These are phyloP conservation scores for Loxodes magnus DNA, from an alignment of 73 alveolate species.

Conservation along the genomic window DNA sequence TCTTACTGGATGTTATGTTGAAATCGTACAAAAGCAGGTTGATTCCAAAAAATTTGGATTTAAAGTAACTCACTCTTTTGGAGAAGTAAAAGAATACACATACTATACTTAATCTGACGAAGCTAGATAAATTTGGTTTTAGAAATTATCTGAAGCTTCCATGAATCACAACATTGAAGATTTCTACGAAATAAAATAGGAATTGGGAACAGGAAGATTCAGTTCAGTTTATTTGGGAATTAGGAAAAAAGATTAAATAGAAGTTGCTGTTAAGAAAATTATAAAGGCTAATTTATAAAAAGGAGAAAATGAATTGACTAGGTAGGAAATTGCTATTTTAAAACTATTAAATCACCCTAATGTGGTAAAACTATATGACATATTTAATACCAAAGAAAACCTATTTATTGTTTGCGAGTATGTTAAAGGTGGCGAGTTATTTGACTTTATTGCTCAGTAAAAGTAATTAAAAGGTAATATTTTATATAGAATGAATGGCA, in stretches of 20 bases:
- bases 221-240: constrained; percentile 1
- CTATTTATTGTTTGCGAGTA: constrained; percentile 27
- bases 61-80: not conserved
- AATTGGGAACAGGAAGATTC: constrained; percentile 8
- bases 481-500: constrained; percentile 17
- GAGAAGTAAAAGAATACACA: no score
- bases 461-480: no score
- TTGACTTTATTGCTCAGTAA: constrained; percentile 18
- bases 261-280: not conserved
- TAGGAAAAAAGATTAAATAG: not conserved
- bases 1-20: constrained; percentile 3
- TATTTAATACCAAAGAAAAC: constrained; percentile 15
- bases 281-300: not conserved
- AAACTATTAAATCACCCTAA: constrained; percentile 34
- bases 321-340: constrained; percentile 28
- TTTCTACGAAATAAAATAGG: not conserved
- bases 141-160: not conserved
- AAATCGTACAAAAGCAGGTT: constrained; percentile 1
- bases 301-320: not conserved
- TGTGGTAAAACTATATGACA: constrained; percentile 35
- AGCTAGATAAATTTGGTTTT: not conserved
- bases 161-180: constrained; percentile 1
- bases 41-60: not conserved
- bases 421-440: constrained; percentile 42
- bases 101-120: no score